Percentiles rank a stretch among this genome's conserved stretches.
These are phyloP conservation scores for Plasmodium sp. DNA, from an alignment of 169 alveolate species.

Conservation along the genomic window DNA sequence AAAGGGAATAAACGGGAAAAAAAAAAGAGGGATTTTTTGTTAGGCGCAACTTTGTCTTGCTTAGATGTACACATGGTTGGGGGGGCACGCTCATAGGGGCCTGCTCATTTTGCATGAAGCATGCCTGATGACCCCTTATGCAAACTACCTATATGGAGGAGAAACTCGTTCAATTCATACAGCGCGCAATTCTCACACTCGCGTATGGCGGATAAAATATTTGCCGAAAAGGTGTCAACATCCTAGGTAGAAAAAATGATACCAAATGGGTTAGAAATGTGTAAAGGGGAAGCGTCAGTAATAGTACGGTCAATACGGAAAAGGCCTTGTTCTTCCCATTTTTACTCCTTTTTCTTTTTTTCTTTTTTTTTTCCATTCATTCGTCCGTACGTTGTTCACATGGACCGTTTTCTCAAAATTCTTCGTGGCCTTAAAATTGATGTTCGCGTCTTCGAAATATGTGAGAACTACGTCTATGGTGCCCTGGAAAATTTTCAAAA, in stretches of 20 bases:
- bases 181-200: slow-evolving; percentile 34
- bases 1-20: not conserved
- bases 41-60: not conserved
- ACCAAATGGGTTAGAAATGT: not conserved
- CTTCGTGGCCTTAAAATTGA: slow-evolving; percentile 53
- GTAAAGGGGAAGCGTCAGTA: not conserved
- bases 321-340: not conserved
- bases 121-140: not conserved
- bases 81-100: not conserved
- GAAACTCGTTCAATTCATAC: slow-evolving; percentile 48
- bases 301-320: not conserved
- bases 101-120: not conserved
- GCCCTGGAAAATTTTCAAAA: slow-evolving; percentile 12
- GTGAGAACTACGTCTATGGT: slow-evolving; percentile 51
- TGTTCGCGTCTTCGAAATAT: slow-evolving; percentile 70
- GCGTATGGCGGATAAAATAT: slow-evolving; percentile 35
- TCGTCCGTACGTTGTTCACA: slow-evolving; percentile 30
- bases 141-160: slow-evolving; percentile 25
- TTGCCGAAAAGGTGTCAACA: slow-evolving; percentile 27
- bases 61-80: not conserved
- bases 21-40: not conserved
- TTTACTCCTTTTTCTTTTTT: too few species aligned
- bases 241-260: slow-evolving; percentile 14
- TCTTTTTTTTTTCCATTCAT: not conserved
- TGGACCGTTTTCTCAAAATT: slow-evolving; percentile 33